phyloP scores from a whole-genome alignment of 1,139 yeast species.

The Suhomyces taliae region DNA sequence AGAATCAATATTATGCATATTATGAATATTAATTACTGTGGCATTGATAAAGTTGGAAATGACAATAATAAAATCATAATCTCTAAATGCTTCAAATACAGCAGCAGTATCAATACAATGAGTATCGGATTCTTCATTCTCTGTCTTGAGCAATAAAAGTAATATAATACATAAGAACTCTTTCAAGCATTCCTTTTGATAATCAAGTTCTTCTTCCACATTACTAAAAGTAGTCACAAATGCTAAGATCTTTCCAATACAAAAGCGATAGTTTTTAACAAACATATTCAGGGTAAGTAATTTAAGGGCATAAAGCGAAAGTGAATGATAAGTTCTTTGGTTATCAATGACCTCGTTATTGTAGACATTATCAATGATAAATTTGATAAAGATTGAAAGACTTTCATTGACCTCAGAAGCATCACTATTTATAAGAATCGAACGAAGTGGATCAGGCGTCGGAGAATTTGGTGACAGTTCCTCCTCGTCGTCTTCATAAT shows the following conservation, averaged over 20 bases:
- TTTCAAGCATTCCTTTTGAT: slow-evolving; percentile 26
- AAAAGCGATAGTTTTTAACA: slow-evolving; percentile 35
- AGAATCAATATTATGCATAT: background rate
- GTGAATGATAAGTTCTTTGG: slow-evolving; percentile 28
- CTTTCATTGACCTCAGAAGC: slow-evolving; percentile 42
- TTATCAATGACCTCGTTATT: slow-evolving; percentile 12
- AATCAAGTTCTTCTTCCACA: slow-evolving; percentile 6
- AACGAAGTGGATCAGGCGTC: background rate
- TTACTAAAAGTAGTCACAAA: slow-evolving; percentile 32
- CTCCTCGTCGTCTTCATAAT: background rate
- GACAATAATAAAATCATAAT: slow-evolving; percentile 49
- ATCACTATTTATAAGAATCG: slow-evolving; percentile 37
- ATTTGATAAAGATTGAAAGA: slow-evolving; percentile 36
- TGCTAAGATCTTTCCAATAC: slow-evolving; percentile 44
- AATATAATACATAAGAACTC: slow-evolving; percentile 40
- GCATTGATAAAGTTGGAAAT: slow-evolving; percentile 39
- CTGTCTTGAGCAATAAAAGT: slow-evolving; percentile 36
- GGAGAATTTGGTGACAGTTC: background rate
- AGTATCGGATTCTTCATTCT: slow-evolving; percentile 18
- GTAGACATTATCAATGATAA: slow-evolving; percentile 33
- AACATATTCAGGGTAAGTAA: slow-evolving; percentile 43
- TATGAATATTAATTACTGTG: slow-evolving; percentile 22
- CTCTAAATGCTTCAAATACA: slow-evolving; percentile 30
- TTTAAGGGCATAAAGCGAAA: slow-evolving; percentile 37
- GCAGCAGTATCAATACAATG: slow-evolving; percentile 17